Base-by-base conservation (phyloP, 1,284 basidiomycete genomes). In the Pseudozyma hubeiensis region DNA sequence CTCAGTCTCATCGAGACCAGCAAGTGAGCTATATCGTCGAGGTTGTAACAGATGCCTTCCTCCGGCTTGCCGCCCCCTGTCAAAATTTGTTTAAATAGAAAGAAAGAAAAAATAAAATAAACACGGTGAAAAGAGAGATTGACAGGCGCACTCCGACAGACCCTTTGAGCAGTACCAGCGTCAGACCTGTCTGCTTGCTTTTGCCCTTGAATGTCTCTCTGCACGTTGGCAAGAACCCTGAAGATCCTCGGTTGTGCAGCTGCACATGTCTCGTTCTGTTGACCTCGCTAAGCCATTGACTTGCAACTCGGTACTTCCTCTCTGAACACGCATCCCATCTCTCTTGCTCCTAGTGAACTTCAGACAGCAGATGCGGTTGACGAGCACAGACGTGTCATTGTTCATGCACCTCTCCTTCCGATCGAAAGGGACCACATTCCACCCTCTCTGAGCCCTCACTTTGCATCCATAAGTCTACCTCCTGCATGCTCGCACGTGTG, bases 371-470 rank as follows among this genome's bases (percentile, higher is more conserved):
- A 37, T 37, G 35, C 35, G 14, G 9, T 10, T 37, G 35, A 24
- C 35, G 14, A 37, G 35, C 35, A 37, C 35, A 10, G 9, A 10
- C 35, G 1, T 41, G 33, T 24, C 35, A 29, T 30, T 4, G n/a
- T 50, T 34, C 5, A 53, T 53, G 52, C 52, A 53, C 41, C 41
- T 37, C 41, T 30, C 51, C 51, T 43, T 53, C 51, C 51, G 51
- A 53, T 53, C 51, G 51, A 53, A 53, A 30, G 41, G 16, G 37
- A 44, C 41, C 24, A 45, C 52, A 53, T 53, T 53, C 52, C 52
- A 11, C 30, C 52, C 30, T 19, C 41, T 30, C 33, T 49, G 34
- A n/a, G 37, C 48, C 48, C 34, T 52, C 29, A 41, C n/a, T n/a
- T 10, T 16, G 39, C 35, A 2, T 14, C 14, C 35, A 10, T 16